These are phyloP conservation scores for Pseudogymnoascus verrucosus DNA, from an alignment of 2,329 filamentous ascomycete genomes.

Conservation along the genomic window DNA sequence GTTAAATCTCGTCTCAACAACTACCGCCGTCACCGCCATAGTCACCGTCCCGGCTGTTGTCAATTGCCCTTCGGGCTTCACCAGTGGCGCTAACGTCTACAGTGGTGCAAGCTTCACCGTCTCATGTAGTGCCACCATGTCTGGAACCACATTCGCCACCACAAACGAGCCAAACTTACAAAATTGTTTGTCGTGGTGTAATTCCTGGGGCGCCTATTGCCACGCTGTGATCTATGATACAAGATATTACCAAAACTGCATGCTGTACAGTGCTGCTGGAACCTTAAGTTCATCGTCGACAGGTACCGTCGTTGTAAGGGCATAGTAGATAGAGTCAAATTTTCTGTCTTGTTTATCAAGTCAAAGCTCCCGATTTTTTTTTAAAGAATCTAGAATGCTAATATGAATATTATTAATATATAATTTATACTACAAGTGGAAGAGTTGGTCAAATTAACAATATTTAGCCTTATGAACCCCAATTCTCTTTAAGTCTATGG, in stretches of 20 bases:
- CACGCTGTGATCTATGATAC: background rate
- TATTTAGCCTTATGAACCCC: too few species aligned
- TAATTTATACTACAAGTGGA: too few species aligned
- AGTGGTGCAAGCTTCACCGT: background rate
- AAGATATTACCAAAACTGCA: background rate
- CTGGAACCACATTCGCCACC: background rate
- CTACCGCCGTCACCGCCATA: background rate
- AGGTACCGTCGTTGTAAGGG: background rate
- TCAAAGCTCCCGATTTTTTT: background rate
- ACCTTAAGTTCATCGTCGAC: background rate
- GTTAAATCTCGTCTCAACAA: background rate
- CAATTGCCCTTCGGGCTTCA: background rate
- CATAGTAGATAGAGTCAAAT: background rate
- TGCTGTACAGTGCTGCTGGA: background rate
- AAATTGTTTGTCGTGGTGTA: background rate
- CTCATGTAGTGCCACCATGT: background rate
- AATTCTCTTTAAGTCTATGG: background rate
- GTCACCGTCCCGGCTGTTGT: background rate
- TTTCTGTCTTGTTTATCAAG: background rate
- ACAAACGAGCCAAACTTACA: background rate
- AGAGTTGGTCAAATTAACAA: too few species aligned
- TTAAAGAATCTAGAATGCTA: background rate
- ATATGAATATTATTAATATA: too few species aligned
- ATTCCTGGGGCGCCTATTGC: background rate
- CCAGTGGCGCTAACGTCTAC: background rate